phyloP scores from a whole-genome alignment of 2,329 filamentous ascomycete genomes.

The Pestalotiopsis sp. region DNA sequence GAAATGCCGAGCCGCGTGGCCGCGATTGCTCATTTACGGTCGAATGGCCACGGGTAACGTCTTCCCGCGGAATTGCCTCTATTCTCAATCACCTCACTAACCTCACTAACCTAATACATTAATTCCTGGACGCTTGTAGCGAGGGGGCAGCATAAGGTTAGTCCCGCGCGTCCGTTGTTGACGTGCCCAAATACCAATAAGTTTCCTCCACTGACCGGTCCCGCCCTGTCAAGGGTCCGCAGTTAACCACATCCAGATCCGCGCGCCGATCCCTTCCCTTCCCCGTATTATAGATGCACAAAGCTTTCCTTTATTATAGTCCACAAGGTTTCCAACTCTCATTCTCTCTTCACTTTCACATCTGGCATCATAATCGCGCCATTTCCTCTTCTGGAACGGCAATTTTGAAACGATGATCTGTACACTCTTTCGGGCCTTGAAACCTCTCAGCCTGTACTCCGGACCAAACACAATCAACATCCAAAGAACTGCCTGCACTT shows the following conservation, averaged over 20 bases:
- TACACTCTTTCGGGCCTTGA: background rate
- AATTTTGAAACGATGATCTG: background rate
- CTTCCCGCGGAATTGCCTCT: background rate
- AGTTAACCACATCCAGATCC: background rate
- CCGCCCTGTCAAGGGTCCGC: background rate
- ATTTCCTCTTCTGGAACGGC: background rate
- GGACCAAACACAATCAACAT: background rate
- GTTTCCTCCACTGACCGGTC: background rate
- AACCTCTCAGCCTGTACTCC: background rate
- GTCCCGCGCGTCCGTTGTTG: background rate
- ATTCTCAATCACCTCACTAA: background rate
- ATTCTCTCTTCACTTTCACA: background rate
- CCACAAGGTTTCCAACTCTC: background rate
- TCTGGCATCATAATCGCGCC: background rate
- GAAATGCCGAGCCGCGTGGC: background rate
- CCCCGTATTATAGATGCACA: slow-evolving; percentile 1
- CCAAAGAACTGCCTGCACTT: background rate
- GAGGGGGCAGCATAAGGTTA: background rate
- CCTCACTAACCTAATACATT: background rate
- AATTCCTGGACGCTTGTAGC: background rate
- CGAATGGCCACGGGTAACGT: background rate
- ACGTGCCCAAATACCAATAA: background rate
- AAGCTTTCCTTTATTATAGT: background rate
- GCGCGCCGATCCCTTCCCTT: background rate
- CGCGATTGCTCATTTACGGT: background rate